phyloP scores from a whole-genome alignment of 352 stramenopile species.

The Phytopythium aichiense region DNA sequence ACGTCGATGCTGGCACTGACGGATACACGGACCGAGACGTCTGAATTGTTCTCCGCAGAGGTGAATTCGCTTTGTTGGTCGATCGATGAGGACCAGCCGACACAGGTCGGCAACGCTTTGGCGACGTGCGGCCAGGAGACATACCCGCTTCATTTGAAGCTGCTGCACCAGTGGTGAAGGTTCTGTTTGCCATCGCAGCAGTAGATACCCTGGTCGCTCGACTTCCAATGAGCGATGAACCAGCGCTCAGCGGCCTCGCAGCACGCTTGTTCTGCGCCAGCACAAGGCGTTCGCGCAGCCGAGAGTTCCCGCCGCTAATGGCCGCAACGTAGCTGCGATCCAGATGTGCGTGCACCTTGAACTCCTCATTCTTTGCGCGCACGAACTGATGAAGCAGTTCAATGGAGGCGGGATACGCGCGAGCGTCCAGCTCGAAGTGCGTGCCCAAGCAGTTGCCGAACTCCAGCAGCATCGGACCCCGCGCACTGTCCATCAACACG shows the following conservation, averaged over 20 bases:
- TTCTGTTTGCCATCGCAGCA: neutral
- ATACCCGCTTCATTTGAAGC: conserved; percentile 12
- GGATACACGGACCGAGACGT: conserved; percentile 54
- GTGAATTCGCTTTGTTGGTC: conserved; percentile 19
- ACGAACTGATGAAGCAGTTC: conserved; percentile 56
- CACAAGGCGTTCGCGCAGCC: conserved; percentile 40
- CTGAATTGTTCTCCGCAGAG: conserved; percentile 36
- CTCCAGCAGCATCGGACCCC: conserved; percentile 73
- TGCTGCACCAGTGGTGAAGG: neutral
- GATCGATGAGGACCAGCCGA: conserved; percentile 52
- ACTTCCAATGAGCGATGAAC: neutral
- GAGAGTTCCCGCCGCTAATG: conserved; percentile 43
- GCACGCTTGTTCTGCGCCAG: conserved; percentile 45
- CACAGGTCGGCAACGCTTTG: conserved; percentile 59
- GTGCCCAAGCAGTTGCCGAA: conserved; percentile 75
- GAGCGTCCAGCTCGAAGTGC: conserved; percentile 50
- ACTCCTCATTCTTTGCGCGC: conserved; percentile 47
- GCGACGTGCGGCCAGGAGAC: conserved; percentile 42
- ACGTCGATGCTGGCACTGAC: conserved; percentile 13
- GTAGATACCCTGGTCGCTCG: neutral
- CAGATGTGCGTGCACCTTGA: conserved; percentile 66
- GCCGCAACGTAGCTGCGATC: conserved; percentile 70
- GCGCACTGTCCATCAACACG: conserved; percentile 75
- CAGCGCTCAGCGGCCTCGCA: conserved; percentile 3
- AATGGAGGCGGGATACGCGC: conserved; percentile 50